Base-by-base conservation (phyloP, 1,284 basidiomycete genomes). In the Cerioporus squamosus region DNA sequence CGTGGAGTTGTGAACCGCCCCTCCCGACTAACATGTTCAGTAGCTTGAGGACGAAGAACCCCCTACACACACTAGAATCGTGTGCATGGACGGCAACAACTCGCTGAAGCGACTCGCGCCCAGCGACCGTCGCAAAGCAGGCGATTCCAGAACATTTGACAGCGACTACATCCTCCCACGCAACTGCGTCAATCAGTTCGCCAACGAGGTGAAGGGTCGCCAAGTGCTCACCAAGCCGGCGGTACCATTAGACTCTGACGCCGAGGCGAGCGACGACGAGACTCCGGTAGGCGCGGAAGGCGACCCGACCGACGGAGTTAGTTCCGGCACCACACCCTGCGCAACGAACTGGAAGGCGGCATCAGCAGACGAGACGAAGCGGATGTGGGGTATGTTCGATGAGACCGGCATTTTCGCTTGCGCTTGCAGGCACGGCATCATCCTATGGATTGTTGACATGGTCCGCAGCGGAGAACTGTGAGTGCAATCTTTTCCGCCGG, bases 311-410 rank as follows among this genome's bases (percentile, higher is more conserved):
- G 63, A 68, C 47, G 66, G 62, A 3, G 7, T 33, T 2, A 7
- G 20, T 0, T 8, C 39, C 2, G 5, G 20, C 0, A 46, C 26
- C 7, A 10, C 29, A 6, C 29, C 50, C 7, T 76, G 75, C 57
- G 64, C 73, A 1, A 59, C 68, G 15, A 66, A 75, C 20, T 76
- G 75, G 75, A 68, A 70, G 44, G 71, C 69, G 5, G 74, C 71
- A 0, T 63, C 68, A 3, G 66, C 71, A 1, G 73, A 77, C 14
- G 60, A 67, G 3, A 65, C 61, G 29, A 76, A 75, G 58, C 65
- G 68, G 31, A 69, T 67, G 63, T 71, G 69, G 61, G 59, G 57
- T 0, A 65, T 72, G 6, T 75, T 75, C 52, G 67, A 70, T 0
- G 70, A 76, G 40, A 70, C 68, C 2, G 75, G 75, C 0, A 56